These are phyloP conservation scores for Stephania japonica DNA, from an alignment of 164 flowering plant genomes.

Conservation along the genomic window DNA sequence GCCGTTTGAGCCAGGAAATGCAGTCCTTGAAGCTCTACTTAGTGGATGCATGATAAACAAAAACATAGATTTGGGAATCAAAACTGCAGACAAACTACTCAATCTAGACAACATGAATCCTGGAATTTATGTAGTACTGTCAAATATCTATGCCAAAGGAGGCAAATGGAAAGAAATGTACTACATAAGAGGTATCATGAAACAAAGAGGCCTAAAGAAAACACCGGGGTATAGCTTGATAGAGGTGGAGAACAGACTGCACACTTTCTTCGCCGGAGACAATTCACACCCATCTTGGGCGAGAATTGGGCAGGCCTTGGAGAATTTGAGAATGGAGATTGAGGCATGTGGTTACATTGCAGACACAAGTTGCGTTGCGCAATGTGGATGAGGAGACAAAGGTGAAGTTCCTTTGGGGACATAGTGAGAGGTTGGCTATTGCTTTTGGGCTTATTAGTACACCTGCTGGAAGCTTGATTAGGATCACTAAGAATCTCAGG, in stretches of 20 bases:
- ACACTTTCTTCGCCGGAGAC: slow-evolving; percentile 38
- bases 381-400: slow-evolving; percentile 36
- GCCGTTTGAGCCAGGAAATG: slow-evolving; percentile 29
- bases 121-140: slow-evolving; percentile 36
- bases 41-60: slow-evolving; percentile 38
- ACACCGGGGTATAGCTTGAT: slow-evolving; percentile 39
- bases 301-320: slow-evolving; percentile 25
- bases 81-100: slow-evolving; percentile 35
- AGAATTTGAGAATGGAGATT: slow-evolving; percentile 22
- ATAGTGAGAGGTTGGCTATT: slow-evolving; percentile 45
- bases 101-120: slow-evolving; percentile 32
- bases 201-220: slow-evolving; percentile 30
- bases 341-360: slow-evolving; percentile 32
- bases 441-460: slow-evolving; percentile 38
- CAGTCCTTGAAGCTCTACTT: slow-evolving; percentile 34
- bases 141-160: slow-evolving; percentile 41
- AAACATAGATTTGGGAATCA: slow-evolving; percentile 31
- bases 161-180: slow-evolving; percentile 38
- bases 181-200: slow-evolving; percentile 36
- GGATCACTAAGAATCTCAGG: slow-evolving; percentile 38
- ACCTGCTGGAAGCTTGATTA: slow-evolving; percentile 37
- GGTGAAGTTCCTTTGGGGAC: slow-evolving; percentile 30
- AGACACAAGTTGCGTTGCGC: slow-evolving; percentile 35
- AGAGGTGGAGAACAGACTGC: slow-evolving; percentile 30
- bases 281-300: slow-evolving; percentile 29